Percentiles rank a stretch among this genome's conserved stretches.
phyloP scores from a whole-genome alignment of 2,329 filamentous ascomycete genomes.

The Beauveria sp. region DNA sequence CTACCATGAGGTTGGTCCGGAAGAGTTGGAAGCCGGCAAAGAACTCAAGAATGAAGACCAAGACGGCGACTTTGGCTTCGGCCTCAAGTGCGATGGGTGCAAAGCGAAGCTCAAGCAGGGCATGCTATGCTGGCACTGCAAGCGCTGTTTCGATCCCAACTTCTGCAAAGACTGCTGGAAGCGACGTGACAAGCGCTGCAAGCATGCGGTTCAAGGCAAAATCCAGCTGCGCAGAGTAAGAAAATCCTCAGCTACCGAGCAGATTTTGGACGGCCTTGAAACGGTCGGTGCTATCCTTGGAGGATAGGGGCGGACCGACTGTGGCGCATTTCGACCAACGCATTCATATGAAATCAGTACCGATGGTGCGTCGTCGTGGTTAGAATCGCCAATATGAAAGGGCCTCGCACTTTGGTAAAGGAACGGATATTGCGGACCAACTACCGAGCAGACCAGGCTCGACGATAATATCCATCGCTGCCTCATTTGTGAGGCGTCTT shows the following conservation, averaged over 20 bases:
- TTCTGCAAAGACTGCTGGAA: slow-evolving; percentile 16
- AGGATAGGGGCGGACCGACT: background rate
- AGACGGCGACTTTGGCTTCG: slow-evolving; percentile 6
- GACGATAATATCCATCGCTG: background rate
- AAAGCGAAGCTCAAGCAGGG: slow-evolving; percentile 14
- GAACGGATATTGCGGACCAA: too few species aligned
- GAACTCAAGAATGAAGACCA: slow-evolving; percentile 6
- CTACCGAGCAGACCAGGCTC: background rate
- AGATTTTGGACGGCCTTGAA: slow-evolving; percentile 5
- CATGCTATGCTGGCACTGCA: slow-evolving; percentile 16
- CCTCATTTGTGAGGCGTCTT: slow-evolving; percentile 21
- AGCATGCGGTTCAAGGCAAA: slow-evolving; percentile 13
- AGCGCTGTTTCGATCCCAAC: slow-evolving; percentile 15
- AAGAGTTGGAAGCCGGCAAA: background rate
- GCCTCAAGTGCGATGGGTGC: slow-evolving; percentile 40
- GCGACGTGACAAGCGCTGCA: slow-evolving; percentile 14
- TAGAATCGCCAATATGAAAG: too few species aligned
- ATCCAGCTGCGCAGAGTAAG: slow-evolving; percentile 15
- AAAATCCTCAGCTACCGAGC: background rate
- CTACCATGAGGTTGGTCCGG: slow-evolving; percentile 1
- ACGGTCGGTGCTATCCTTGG: background rate
- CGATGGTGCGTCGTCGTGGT: too few species aligned
- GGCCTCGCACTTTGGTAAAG: too few species aligned
- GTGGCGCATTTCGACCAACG: too few species aligned
- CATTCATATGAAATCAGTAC: too few species aligned